Base-by-base conservation (phyloP, 2,329 filamentous ascomycete genomes). In the Sclerotiophoma versabilis region DNA sequence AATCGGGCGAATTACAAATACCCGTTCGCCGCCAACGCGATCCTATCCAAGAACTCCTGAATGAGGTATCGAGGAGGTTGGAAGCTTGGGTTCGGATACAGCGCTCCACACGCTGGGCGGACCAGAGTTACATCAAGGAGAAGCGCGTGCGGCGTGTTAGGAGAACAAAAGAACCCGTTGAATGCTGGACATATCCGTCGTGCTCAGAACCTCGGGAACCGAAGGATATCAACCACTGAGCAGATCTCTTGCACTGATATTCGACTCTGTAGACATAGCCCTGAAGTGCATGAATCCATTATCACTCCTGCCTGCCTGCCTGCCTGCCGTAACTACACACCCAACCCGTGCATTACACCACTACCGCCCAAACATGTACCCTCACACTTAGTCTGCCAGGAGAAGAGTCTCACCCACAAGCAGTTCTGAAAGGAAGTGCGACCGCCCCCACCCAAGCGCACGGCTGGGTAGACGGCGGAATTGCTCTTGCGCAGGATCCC, bases 331-430 rank as follows among this genome's bases (percentile, higher is more conserved):
- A n/a, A n/a, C n/a, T n/a, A n/a, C n/a, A n/a, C n/a, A n/a, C n/a
- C n/a, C n/a, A n/a, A n/a, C n/a, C n/a, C n/a, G n/a, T n/a, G n/a
- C n/a, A n/a, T n/a, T n/a, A n/a, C n/a, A n/a, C n/a, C n/a, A n/a
- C n/a, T n/a, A n/a, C n/a, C n/a, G n/a, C n/a, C n/a, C n/a, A 25
- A 29, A 3, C n/a, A 44, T 73, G 64, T 73, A 57, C 65, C 57
- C 58, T 63, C 64, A 70, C 65, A 61, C 63, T 71, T 74, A 74
- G 71, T 72, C 72, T 55, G 52, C 70, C 56, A 48, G 59, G 65
- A 64, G 68, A 74, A 72, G 33, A 64, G 27, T 69, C 68, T 69
- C 65, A 50, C 68, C 63, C 69, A 47, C 66, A 58, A 46, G 68
- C 60, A 62, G 72, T 58, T 74, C 72, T 74, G 72, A 68, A 67